A percentile compares a stretch with the other conserved stretches of the same genome.
Conservation (phyloP, 1,284 basidiomycete genomes). For the Lentinula novae-zelandiae region DNA sequence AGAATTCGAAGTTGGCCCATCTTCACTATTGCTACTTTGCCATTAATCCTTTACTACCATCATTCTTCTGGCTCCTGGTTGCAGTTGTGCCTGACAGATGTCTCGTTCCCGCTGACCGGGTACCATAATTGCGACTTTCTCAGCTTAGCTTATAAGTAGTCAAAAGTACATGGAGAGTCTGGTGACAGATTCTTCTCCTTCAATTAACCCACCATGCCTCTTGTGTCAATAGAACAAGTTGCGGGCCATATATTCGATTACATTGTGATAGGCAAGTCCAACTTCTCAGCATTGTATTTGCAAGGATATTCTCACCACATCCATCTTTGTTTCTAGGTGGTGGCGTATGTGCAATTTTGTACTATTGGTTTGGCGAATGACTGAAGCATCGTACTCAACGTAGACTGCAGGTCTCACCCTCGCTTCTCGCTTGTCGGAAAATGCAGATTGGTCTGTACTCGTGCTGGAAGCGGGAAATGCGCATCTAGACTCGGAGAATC, state of each 20-base stretch:
- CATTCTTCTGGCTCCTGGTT: background rate
- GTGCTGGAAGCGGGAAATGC: slow-evolving; percentile 31
- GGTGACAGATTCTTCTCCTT: background rate
- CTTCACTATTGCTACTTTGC: too few relatives aligned
- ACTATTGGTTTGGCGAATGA: background rate
- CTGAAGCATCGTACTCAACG: background rate
- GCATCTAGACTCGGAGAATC: slow-evolving; percentile 2
- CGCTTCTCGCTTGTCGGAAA: slow-evolving; percentile 42
- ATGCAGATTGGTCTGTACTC: slow-evolving; percentile 30
- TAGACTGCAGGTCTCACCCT: slow-evolving; percentile 41
- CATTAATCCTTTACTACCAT: background rate
- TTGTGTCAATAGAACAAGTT: slow-evolving; percentile 8
- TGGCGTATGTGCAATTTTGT: slow-evolving; percentile 1
- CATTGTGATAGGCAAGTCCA: slow-evolving; percentile 6
- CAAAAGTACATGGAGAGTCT: background rate
- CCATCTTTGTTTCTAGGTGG: slow-evolving; percentile 3
- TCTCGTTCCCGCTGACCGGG: background rate
- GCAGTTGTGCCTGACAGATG: background rate
- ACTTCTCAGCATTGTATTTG: background rate
- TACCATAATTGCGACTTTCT: background rate
- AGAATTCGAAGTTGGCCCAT: too few relatives aligned
- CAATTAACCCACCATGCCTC: background rate
- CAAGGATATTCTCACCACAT: background rate
- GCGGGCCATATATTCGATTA: slow-evolving; percentile 9
- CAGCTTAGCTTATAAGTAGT: background rate